These are phyloP conservation scores for Spizellomyces sp. DNA, from an alignment of 192 early-diverging fungal genomes.

Conservation along the genomic window DNA sequence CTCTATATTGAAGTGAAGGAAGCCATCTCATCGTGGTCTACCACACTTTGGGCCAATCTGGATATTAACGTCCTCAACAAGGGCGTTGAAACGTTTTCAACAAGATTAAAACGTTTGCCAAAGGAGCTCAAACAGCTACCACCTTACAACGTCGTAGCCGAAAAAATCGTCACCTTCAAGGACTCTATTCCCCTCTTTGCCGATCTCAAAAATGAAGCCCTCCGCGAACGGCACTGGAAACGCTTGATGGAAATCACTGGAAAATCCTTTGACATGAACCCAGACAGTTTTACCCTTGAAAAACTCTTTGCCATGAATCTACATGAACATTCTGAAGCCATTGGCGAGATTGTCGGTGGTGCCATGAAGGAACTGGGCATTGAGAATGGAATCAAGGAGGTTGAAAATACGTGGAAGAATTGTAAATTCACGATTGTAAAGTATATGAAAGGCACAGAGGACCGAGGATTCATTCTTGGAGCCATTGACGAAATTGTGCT, in stretches of 20 bases:
- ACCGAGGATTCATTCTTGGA: conserved; percentile 61
- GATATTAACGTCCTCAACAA: conserved; percentile 63
- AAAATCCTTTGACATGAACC: conserved; percentile 64
- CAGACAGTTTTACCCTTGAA: conserved; percentile 61
- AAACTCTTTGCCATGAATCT: conserved; percentile 60
- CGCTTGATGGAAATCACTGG: conserved; percentile 60
- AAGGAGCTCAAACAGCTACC: conserved; percentile 64
- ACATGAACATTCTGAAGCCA: conserved; percentile 55
- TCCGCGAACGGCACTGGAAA: conserved; percentile 63
- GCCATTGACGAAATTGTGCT: conserved; percentile 60
- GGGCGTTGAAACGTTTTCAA: conserved; percentile 55
- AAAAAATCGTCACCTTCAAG: conserved; percentile 65
- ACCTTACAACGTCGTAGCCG: conserved; percentile 66
- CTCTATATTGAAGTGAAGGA: conserved; percentile 62
- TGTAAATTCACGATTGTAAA: conserved; percentile 56
- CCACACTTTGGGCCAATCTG: conserved; percentile 63
- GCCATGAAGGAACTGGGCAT: conserved; percentile 64
- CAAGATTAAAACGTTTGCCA: conserved; percentile 53
- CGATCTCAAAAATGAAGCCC: conserved; percentile 61
- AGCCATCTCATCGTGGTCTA: conserved; percentile 60
- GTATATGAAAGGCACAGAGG: conserved; percentile 64
- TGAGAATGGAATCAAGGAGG: conserved; percentile 61
- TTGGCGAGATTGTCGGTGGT: conserved; percentile 57
- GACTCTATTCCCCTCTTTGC: conserved; percentile 63
- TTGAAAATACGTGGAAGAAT: conserved; percentile 59